Evolutionary conservation across 2,329 filamentous ascomycete species (phyloP).

Genomic region (Fusarium burgessii): DNA sequence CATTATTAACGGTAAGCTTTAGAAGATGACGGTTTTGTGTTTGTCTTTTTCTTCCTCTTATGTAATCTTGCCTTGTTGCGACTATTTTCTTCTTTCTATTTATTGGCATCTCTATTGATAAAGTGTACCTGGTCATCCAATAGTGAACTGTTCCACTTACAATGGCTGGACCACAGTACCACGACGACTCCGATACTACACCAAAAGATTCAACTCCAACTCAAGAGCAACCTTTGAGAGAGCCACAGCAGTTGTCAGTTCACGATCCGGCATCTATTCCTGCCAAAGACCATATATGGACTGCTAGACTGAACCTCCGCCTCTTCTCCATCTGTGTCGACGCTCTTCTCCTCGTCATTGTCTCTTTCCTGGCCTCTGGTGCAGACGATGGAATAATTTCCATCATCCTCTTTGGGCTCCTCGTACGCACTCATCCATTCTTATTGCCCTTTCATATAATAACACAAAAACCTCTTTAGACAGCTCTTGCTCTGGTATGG

Average conservation of each 20-base stretch:
- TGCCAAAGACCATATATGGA: constrained; percentile 1
- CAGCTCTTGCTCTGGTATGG: constrained; percentile 15
- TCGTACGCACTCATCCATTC: neutral
- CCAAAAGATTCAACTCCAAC: neutral
- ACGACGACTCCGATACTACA: neutral
- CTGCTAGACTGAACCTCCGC: constrained; percentile 25
- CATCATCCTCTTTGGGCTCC: constrained; percentile 11
- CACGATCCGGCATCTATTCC: neutral
- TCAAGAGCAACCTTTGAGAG: neutral
- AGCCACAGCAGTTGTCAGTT: neutral
- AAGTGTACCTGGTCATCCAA: neutral
- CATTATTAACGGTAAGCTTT: neutral
- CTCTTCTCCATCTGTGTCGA: constrained; percentile 29
- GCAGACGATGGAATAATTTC: neutral
- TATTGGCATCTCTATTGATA: neutral
- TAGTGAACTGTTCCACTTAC: neutral
- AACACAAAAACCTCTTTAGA: neutral
- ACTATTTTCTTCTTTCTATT: neutral
- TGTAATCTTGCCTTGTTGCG: neutral
- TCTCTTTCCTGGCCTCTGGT: constrained; percentile 6
- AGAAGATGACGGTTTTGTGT: neutral
- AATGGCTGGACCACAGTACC: constrained; percentile 5
- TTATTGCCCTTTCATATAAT: neutral
- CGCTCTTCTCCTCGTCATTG: constrained; percentile 12
- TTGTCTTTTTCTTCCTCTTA: neutral